phyloP scores from a whole-genome alignment of 768 basidiomycete genomes.

The Trichaptum fuscoviolaceum region DNA sequence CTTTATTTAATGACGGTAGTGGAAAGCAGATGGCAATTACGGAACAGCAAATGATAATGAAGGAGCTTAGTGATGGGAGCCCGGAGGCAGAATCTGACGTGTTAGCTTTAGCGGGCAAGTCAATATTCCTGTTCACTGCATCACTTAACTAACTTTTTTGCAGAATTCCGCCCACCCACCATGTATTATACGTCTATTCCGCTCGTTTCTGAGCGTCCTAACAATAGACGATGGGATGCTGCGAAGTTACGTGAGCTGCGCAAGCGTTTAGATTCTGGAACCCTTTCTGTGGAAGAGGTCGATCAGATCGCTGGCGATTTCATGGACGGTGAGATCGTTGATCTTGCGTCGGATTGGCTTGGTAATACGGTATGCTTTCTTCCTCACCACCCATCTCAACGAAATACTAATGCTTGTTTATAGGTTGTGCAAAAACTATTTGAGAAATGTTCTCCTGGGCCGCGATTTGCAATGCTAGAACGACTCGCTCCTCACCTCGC shows the following conservation, averaged over 20 bases:
- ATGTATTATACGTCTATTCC: constrained; percentile 98
- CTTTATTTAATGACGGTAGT: constrained; percentile 49
- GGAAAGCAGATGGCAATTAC: constrained; percentile 67
- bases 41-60: constrained; percentile 97
- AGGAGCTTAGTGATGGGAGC: constrained; percentile 76
- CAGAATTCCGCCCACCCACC: constrained; percentile 87
- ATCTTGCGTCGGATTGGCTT: constrained; percentile 95
- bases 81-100: constrained; percentile 81
- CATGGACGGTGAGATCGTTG: constrained; percentile 91
- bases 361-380: constrained; percentile 75
- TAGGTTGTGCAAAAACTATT: constrained; percentile 97
- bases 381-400: neutral
- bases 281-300: constrained; percentile 77
- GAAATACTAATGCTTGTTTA: constrained; percentile 1
- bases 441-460: constrained; percentile 73
- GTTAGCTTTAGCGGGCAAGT: constrained; percentile 77
- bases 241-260: constrained; percentile 90
- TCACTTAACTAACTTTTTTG: neutral
- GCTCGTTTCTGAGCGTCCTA: constrained; percentile 74
- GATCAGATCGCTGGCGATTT: constrained; percentile 89
- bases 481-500: constrained; percentile 91
- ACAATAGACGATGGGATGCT: constrained; percentile 90
- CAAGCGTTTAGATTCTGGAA: constrained; percentile 89
- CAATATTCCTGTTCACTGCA: constrained; percentile 5
- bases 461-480: constrained; percentile 88